phyloP scores from a whole-genome alignment of 169 alveolate species.

The Amoebophrya sp. region DNA sequence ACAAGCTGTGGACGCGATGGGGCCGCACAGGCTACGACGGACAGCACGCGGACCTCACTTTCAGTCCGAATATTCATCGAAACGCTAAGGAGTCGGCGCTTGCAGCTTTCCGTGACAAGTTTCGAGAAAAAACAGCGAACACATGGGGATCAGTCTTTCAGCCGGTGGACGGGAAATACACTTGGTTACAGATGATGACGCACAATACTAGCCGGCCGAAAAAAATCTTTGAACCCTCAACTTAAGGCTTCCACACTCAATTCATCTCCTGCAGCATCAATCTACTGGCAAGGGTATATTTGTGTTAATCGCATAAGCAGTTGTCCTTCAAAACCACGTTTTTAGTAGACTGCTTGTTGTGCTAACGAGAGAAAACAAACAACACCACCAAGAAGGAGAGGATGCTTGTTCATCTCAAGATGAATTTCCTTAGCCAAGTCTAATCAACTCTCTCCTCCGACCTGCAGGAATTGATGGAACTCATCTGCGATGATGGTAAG shows the following conservation, averaged over 20 bases:
- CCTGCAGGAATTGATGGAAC: neutral
- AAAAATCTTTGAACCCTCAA: neutral
- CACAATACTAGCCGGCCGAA: neutral
- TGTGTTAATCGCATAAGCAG: no score
- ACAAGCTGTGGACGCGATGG: conserved; percentile 17
- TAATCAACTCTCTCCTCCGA: no score
- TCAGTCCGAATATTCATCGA: neutral
- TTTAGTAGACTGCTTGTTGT: no score
- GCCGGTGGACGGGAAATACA: neutral
- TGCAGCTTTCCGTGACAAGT: neutral
- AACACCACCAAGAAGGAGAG: no score
- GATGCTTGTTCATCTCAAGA: no score
- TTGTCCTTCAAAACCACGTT: no score
- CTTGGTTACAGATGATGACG: neutral
- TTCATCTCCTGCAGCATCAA: no score
- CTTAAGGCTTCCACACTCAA: no score
- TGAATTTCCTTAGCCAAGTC: no score
- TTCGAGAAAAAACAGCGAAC: neutral
- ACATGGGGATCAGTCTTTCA: neutral
- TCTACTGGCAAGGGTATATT: no score
- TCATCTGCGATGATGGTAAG: conserved; percentile 15
- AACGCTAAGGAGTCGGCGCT: neutral
- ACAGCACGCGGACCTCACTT: neutral
- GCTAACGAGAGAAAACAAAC: no score
- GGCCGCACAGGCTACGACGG: neutral